Conservation (phyloP, 1,284 basidiomycete species). For the Puccinia polysora region DNA sequence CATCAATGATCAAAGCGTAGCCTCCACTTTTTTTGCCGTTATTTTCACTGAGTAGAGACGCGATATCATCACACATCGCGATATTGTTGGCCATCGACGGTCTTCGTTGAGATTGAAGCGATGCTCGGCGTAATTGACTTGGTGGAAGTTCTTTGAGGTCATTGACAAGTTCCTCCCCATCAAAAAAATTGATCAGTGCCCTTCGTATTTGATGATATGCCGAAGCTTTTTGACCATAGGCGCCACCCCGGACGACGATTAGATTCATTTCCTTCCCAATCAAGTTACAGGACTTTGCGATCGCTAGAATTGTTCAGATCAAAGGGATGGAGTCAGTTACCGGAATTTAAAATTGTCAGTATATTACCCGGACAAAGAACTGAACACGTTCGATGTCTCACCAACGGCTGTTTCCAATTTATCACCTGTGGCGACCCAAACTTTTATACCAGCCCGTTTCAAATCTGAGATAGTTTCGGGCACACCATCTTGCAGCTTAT, state of each 20-base stretch:
- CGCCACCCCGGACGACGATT: slow-evolving; percentile 80
- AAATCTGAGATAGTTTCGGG: slow-evolving; percentile 93
- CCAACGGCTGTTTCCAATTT: slow-evolving; percentile 97
- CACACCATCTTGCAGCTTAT: slow-evolving; percentile 92
- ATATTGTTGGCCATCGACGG: slow-evolving; percentile 13
- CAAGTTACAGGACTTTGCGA: slow-evolving; percentile 93
- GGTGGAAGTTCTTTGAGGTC: slow-evolving; percentile 50
- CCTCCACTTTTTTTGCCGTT: slow-evolving; percentile 87
- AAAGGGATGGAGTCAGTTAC: not conserved
- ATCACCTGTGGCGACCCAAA: slow-evolving; percentile 98
- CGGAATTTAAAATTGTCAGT: not conserved
- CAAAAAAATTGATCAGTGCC: slow-evolving; percentile 85
- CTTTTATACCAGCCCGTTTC: slow-evolving; percentile 91
- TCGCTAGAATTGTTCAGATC: slow-evolving; percentile 59
- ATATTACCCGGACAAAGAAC: not conserved
- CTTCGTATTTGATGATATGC: slow-evolving; percentile 76
- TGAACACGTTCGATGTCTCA: not conserved
- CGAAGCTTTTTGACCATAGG: slow-evolving; percentile 58
- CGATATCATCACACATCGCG: slow-evolving; percentile 60
- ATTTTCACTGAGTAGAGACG: slow-evolving; percentile 75
- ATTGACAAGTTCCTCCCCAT: slow-evolving; percentile 58
- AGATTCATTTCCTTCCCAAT: slow-evolving; percentile 84
- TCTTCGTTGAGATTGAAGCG: slow-evolving; percentile 9
- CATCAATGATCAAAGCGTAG: slow-evolving; percentile 91
- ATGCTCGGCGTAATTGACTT: not conserved